Conservation (phyloP, 306 rosid genomes). For the Hippophae rhamnoides region DNA sequence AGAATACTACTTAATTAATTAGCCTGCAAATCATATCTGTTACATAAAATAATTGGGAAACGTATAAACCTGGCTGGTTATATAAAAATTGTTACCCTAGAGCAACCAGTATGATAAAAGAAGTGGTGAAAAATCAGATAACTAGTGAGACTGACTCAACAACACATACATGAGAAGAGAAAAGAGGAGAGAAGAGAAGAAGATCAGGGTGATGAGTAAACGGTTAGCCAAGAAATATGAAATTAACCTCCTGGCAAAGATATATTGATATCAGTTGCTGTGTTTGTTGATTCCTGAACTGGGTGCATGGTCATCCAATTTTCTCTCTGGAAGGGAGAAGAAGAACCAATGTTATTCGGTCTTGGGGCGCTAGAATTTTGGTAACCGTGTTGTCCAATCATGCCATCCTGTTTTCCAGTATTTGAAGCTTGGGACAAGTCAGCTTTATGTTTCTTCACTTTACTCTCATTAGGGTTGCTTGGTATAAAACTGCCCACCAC, state of each 20-base stretch:
- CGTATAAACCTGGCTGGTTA: constrained; percentile 26
- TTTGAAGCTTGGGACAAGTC: constrained; percentile 27
- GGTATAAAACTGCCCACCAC: constrained; percentile 83
- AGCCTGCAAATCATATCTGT: constrained; percentile 39
- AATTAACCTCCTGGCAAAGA: constrained; percentile 56
- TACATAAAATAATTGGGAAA: constrained; percentile 24
- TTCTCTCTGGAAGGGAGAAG: constrained; percentile 49
- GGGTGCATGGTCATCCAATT: constrained; percentile 65
- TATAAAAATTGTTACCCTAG: constrained; percentile 29
- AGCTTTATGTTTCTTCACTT: constrained; percentile 46
- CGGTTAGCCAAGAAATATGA: constrained; percentile 25
- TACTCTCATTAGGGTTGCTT: constrained; percentile 48
- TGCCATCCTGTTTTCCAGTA: constrained; percentile 47
- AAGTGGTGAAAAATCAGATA: constrained; percentile 25
- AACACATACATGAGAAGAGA: too few species aligned
- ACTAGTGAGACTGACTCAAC: too few species aligned
- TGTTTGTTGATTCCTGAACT: constrained; percentile 50
- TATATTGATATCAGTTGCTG: constrained; percentile 71
- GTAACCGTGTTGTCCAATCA: constrained; percentile 38
- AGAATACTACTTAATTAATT: constrained; percentile 45
- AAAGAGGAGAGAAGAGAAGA: neutral
- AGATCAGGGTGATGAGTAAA: constrained; percentile 22
- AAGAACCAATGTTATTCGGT: constrained; percentile 26
- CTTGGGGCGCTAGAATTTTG: constrained; percentile 38
- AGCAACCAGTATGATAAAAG: constrained; percentile 25